Percentiles rank a stretch among this genome's conserved stretches.
These are phyloP conservation scores for Tolypocladium paradoxum DNA, from an alignment of 2,329 filamentous ascomycete species.

Conservation along the genomic window DNA sequence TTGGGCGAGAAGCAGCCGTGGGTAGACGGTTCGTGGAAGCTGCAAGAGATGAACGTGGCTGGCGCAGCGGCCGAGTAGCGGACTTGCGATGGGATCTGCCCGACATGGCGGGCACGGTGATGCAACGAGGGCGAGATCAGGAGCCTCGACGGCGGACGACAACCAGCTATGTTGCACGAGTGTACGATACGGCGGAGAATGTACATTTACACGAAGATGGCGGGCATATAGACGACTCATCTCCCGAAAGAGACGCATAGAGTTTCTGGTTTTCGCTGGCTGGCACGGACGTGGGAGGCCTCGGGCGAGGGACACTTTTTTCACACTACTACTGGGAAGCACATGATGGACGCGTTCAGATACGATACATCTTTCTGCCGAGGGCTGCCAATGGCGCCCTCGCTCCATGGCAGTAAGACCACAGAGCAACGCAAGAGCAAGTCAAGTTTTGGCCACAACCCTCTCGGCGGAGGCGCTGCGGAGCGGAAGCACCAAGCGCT, in stretches of 20 bases:
- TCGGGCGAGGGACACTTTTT: background rate
- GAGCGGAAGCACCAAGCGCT: slow-evolving; percentile 20
- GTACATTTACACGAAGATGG: slow-evolving; percentile 7
- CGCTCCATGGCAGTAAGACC: slow-evolving; percentile 43
- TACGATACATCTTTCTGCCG: slow-evolving; percentile 53
- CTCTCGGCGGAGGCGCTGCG: slow-evolving; percentile 11
- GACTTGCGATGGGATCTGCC: background rate
- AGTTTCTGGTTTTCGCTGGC: background rate
- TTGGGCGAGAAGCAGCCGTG: slow-evolving; percentile 77
- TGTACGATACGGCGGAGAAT: slow-evolving; percentile 4
- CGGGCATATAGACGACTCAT: slow-evolving; percentile 14
- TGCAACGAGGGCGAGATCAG: background rate
- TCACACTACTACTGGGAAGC: background rate
- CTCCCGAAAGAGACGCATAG: slow-evolving; percentile 8
- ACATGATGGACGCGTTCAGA: slow-evolving; percentile 37
- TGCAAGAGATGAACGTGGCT: slow-evolving; percentile 63
- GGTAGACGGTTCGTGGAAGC: slow-evolving; percentile 62
- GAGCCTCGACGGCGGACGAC: background rate
- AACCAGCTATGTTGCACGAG: slow-evolving; percentile 2
- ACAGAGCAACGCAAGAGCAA: slow-evolving; percentile 50
- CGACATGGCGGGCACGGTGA: background rate
- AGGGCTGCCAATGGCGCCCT: slow-evolving; percentile 6
- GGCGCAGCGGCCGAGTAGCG: slow-evolving; percentile 13
- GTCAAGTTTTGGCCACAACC: background rate
- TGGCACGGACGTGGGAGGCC: background rate